Evolutionary conservation across 352 stramenopile species (phyloP).

Genomic region (Phytophthora hybrid): DNA sequence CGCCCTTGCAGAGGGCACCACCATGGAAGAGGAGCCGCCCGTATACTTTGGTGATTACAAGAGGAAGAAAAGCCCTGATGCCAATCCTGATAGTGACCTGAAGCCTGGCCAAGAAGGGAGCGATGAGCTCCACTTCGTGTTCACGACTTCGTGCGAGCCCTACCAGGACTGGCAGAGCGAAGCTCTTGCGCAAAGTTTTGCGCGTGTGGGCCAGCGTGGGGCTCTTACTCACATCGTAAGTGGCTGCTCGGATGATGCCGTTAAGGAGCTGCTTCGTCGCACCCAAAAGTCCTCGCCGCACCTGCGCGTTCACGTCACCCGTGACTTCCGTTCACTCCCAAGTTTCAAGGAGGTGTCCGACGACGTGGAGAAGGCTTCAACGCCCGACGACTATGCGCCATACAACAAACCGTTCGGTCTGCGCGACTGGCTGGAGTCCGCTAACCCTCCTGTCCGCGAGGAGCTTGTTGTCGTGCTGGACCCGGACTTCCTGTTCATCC

Average conservation of each 20-base stretch:
- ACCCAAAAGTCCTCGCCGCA: slow-evolving; percentile 46
- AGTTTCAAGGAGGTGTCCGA: slow-evolving; percentile 34
- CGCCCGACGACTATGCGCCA: slow-evolving; percentile 53
- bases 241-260: slow-evolving; percentile 57
- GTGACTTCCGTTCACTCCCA: slow-evolving; percentile 55
- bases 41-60: slow-evolving; percentile 65
- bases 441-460: slow-evolving; percentile 66
- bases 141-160: slow-evolving; percentile 67
- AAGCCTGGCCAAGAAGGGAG: slow-evolving; percentile 51
- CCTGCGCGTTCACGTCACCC: slow-evolving; percentile 66
- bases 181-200: slow-evolving; percentile 72
- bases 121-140: slow-evolving; percentile 83
- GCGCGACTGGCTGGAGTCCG: slow-evolving; percentile 69
- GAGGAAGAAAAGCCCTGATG: slow-evolving; percentile 37
- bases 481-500: slow-evolving; percentile 79
- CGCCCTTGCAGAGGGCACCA: slow-evolving; percentile 40
- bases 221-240: slow-evolving; percentile 76
- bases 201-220: slow-evolving; percentile 61
- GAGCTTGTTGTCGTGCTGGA: slow-evolving; percentile 76
- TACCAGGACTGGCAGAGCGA: slow-evolving; percentile 83
- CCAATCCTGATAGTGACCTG: slow-evolving; percentile 13
- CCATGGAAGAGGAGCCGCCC: slow-evolving; percentile 39
- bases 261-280: slow-evolving; percentile 51
- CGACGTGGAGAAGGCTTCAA: slow-evolving; percentile 32
- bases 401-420: slow-evolving; percentile 84